A percentile compares a stretch with the other conserved stretches of the same genome.
phyloP scores from a whole-genome alignment of 73 alveolate genomes.

The Paramecium primaurelia region DNA sequence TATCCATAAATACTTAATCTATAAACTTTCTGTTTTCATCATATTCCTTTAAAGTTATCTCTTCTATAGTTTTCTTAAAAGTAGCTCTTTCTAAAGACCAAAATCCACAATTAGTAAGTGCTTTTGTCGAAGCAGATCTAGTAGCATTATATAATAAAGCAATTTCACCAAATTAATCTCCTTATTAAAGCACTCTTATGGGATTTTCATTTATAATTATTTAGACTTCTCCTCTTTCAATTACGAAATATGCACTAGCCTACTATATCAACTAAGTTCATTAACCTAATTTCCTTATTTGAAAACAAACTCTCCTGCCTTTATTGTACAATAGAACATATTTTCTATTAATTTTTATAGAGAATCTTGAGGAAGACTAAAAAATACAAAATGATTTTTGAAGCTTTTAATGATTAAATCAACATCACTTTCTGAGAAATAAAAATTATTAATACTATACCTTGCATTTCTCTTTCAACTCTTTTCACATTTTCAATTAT shows the following conservation, averaged over 20 bases:
- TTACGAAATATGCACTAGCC: conserved; percentile 58
- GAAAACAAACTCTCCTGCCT: conserved; percentile 39
- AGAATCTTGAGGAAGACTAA: conserved; percentile 30
- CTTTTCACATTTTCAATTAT: conserved; percentile 7
- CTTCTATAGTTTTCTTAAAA: conserved; percentile 82
- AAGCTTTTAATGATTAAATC: conserved; percentile 39
- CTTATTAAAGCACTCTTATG: conserved; percentile 69
- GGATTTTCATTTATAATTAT: conserved; percentile 69
- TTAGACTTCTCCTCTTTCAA: conserved; percentile 60
- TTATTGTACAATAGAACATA: conserved; percentile 44
- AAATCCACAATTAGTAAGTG: conserved; percentile 75
- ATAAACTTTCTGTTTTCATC: conserved; percentile 57
- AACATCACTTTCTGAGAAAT: neutral
- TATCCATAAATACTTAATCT: neutral
- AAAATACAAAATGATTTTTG: conserved; percentile 49
- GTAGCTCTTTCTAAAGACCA: conserved; percentile 92
- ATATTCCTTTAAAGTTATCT: conserved; percentile 71
- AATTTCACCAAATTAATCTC: conserved; percentile 96
- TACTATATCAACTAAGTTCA: neutral
- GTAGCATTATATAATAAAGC: conserved; percentile 95
- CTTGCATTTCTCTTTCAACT: conserved; percentile 23
- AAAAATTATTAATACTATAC: neutral
- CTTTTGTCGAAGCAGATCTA: conserved; percentile 93
- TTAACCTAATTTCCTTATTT: conserved; percentile 51
- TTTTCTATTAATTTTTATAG: neutral